These are phyloP conservation scores for Trichosporon inkin DNA, from an alignment of 1,284 basidiomycete genomes.

Conservation along the genomic window DNA sequence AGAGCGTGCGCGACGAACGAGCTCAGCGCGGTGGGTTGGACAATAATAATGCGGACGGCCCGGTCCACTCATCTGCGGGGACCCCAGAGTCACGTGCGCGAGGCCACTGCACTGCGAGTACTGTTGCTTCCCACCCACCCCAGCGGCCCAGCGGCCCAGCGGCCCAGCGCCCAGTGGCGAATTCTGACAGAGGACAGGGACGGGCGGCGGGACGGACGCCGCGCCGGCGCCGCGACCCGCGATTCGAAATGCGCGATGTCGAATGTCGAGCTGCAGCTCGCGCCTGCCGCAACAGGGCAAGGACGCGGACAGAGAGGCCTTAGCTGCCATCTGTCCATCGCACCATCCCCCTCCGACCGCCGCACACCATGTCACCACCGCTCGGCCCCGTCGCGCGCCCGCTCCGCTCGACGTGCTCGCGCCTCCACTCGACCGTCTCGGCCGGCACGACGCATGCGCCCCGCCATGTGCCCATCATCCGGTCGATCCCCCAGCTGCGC, in stretches of 20 bases:
- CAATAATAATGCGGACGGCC: neutral
- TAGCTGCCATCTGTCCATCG: neutral
- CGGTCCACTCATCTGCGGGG: neutral
- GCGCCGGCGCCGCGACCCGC: constrained; percentile 1
- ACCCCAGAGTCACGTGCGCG: neutral
- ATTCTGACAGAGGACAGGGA: neutral
- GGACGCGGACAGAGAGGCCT: neutral
- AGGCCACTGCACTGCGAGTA: neutral
- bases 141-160: too few relatives aligned
- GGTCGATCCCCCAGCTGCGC: constrained; percentile 64
- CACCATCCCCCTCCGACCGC: neutral
- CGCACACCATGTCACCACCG: neutral
- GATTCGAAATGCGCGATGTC: constrained; percentile 7
- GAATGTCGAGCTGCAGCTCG: neutral
- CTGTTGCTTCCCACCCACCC: too few relatives aligned
- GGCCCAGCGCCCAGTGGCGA: neutral
- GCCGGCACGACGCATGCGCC: constrained; percentile 4
- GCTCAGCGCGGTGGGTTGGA: too few relatives aligned
- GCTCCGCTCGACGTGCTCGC: neutral
- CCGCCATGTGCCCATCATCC: constrained; percentile 65
- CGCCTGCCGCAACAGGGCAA: neutral
- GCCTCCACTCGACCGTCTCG: constrained; percentile 8
- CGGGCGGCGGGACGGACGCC: neutral
- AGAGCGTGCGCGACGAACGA: too few relatives aligned
- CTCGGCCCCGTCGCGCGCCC: neutral